A percentile compares a stretch with the other conserved stretches of the same genome.
These are phyloP conservation scores for Coemansia sp. DNA, from an alignment of 192 early-diverging fungal genomes.

Conservation along the genomic window DNA sequence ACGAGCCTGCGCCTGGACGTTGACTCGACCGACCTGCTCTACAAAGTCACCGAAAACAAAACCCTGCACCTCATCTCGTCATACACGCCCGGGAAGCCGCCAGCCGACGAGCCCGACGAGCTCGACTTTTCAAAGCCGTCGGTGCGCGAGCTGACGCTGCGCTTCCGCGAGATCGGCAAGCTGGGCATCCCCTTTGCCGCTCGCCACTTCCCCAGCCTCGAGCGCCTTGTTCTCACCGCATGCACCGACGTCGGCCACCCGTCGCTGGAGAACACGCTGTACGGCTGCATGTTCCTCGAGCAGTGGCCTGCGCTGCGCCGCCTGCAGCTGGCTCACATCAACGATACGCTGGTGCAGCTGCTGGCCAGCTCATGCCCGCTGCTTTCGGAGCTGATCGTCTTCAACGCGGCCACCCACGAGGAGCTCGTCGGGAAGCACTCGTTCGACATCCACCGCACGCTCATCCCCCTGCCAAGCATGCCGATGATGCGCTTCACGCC, in stretches of 20 bases:
- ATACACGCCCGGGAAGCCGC: constrained; percentile 9
- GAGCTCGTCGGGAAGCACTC: constrained; percentile 46
- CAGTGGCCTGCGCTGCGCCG: constrained; percentile 32
- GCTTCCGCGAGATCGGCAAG: constrained; percentile 48
- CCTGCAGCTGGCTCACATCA: constrained; percentile 48
- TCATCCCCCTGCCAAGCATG: constrained; percentile 45
- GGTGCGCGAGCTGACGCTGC: constrained; percentile 47
- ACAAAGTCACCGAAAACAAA: constrained; percentile 47
- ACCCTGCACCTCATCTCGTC: constrained; percentile 41
- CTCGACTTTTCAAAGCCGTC: constrained; percentile 45
- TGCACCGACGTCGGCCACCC: constrained; percentile 43
- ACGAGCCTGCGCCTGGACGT: constrained; percentile 44
- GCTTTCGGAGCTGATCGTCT: constrained; percentile 43
- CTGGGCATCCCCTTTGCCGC: constrained; percentile 50
- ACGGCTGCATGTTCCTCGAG: constrained; percentile 51
- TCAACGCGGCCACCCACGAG: constrained; percentile 47
- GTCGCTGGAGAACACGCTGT: constrained; percentile 49
- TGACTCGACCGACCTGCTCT: constrained; percentile 47
- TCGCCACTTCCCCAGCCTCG: constrained; percentile 43
- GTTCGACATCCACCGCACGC: constrained; percentile 49
- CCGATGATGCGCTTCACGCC: constrained; percentile 48
- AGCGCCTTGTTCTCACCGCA: constrained; percentile 39
- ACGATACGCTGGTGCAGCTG: constrained; percentile 49
- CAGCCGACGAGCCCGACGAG: constrained; percentile 18
- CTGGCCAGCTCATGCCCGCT: constrained; percentile 45